Evolutionary conservation across 176 grass and related monocot species (phyloP).

Genomic region (Musa troglodytarum): DNA sequence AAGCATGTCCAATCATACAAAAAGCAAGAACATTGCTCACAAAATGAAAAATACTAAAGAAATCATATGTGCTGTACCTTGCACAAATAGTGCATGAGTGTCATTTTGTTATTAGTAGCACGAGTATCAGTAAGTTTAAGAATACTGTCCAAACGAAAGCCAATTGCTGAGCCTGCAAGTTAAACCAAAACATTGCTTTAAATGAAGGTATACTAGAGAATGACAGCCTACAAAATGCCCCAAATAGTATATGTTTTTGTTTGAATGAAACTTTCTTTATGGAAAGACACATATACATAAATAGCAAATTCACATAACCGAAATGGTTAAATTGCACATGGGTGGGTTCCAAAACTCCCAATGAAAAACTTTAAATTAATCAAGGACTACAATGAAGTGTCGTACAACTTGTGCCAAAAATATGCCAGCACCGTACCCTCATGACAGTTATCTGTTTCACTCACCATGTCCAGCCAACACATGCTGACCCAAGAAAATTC

Average conservation of each 20-base stretch:
- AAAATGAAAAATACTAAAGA: constrained; percentile 21
- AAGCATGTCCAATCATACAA: not conserved
- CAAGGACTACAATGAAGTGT: too few species aligned
- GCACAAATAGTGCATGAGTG: constrained; percentile 94
- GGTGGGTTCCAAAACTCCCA: too few species aligned
- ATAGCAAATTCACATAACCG: not conserved
- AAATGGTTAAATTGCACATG: too few species aligned
- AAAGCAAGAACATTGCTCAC: not conserved
- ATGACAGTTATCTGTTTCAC: not conserved
- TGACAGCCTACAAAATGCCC: not conserved
- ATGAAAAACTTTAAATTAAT: too few species aligned
- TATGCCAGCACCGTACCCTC: not conserved
- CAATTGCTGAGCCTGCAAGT: constrained; percentile 71
- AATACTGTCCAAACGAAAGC: constrained; percentile 92
- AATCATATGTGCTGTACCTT: constrained; percentile 46
- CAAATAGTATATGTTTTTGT: not conserved
- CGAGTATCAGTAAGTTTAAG: constrained; percentile 98
- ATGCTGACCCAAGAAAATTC: too few species aligned
- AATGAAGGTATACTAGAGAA: not conserved
- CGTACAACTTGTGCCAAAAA: too few species aligned
- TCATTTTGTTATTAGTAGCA: constrained; percentile 98
- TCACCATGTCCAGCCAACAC: too few species aligned
- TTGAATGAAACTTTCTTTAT: not conserved
- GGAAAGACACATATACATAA: not conserved
- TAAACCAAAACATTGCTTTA: constrained; percentile 13